Conservation (phyloP, 768 basidiomycete genomes). For the Agrocybe praecox region DNA sequence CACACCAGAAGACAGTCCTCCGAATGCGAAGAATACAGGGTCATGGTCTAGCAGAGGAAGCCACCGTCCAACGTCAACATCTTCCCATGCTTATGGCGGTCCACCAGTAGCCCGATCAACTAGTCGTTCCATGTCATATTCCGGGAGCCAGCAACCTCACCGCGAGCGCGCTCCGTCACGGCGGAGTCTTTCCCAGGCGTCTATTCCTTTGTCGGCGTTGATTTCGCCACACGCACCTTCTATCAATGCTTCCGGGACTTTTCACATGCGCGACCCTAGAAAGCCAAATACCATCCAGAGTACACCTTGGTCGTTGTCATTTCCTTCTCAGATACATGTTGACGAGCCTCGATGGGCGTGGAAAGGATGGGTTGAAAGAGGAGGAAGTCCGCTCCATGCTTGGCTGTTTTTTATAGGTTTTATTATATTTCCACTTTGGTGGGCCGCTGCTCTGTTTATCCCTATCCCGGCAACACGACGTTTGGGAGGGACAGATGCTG, state of each 20-base stretch:
- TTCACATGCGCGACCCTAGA: conserved; percentile 82
- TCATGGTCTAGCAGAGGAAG: conserved; percentile 47
- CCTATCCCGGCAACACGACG: conserved; percentile 64
- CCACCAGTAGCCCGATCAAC: conserved; percentile 25
- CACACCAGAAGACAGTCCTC: conserved; percentile 27
- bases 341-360: conserved; percentile 33
- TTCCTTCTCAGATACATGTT: conserved; percentile 33
- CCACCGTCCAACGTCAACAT: conserved; percentile 19
- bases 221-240: conserved; percentile 82
- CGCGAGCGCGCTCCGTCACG: conserved; percentile 40
- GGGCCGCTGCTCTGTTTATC: conserved; percentile 48
- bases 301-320: conserved; percentile 65
- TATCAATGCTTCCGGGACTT: conserved; percentile 55
- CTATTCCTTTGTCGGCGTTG: conserved; percentile 80
- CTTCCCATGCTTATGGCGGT: conserved; percentile 19
- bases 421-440: conserved; percentile 67
- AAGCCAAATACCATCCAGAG: conserved; percentile 58
- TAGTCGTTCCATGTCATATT: conserved; percentile 9
- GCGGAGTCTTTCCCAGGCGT: conserved; percentile 66
- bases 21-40: conserved; percentile 45
- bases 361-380: conserved; percentile 43
- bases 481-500: conserved; percentile 54
- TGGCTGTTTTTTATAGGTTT: conserved; percentile 84
- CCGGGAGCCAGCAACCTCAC: conserved; percentile 16
- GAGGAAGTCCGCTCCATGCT: conserved; percentile 67